Base-by-base conservation (phyloP, 2,329 filamentous ascomycete species). In the Colletotrichum sp. region DNA sequence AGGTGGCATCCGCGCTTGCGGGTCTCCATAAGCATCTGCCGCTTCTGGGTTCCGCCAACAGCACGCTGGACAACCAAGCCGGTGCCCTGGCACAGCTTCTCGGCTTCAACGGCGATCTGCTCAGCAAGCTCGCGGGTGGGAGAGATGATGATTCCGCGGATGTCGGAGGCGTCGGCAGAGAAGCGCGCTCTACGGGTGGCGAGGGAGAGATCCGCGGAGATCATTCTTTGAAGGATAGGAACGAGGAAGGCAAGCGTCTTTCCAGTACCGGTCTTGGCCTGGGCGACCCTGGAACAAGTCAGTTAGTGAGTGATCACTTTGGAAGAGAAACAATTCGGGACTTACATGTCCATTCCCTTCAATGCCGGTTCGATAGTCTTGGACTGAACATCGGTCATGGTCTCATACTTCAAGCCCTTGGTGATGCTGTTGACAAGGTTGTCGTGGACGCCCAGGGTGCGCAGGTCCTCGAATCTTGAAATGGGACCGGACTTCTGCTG, bases 181-280 rank as follows among this genome's bases (percentile, higher is more conserved):
- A 81, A 80, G 19, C 79, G 80, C 65, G 85, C 81, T 12, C 80
- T 78, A 76, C 82, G 87, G 48, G 87, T 83, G 68, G 90, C 91
- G 39, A 98, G 89, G 0, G 86, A 84, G 1, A 92, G 91, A 78
- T 95, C 91, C 75, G 89, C 86, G 25, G 86, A 84, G 76, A 98
- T 87, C 81, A 98, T 94, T 75, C 93, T 93, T 83, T 98, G 95
- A 68, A 98, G 87, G 9, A 96, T 88, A 67, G 97, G 97, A 8
- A 98, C 86, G 28, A 99, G 89, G 88, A 98, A 99, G 44, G 95
- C 97, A 73, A 98, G 87, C 0, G 97, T 99, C 87, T 99, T 99
- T 83, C 97, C 97, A 6, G 97, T 98, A 83, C 97, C 97, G 11
- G 97, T 99, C 86, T 95, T 98, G 75, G 97, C 97, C 87, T 98